phyloP scores from a whole-genome alignment of 2,329 filamentous ascomycete genomes.

The Colletotrichum orbiculare region DNA sequence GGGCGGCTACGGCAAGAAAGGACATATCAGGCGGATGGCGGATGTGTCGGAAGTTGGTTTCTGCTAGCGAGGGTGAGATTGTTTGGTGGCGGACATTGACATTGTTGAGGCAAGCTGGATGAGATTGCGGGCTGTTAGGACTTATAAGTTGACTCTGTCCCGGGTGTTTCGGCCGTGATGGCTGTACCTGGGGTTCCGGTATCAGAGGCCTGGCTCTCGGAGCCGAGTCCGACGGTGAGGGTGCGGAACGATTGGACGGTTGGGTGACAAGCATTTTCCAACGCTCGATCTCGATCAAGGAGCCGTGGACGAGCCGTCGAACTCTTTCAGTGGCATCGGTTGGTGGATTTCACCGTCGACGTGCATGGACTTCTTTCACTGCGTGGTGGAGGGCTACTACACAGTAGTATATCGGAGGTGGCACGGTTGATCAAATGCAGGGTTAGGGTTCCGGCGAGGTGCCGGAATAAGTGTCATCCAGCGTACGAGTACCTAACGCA shows the following conservation, averaged over 20 bases:
- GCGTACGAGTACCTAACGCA: background rate
- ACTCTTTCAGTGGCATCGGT: slow-evolving; percentile 23
- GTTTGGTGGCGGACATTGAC: slow-evolving; percentile 11
- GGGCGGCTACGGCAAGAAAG: slow-evolving; percentile 8
- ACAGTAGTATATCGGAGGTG: slow-evolving; percentile 22
- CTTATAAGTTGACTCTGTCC: background rate
- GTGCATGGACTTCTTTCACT: slow-evolving; percentile 28
- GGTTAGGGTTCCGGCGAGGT: slow-evolving; percentile 25
- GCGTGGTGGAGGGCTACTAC: slow-evolving; percentile 2
- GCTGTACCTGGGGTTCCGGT: slow-evolving; percentile 1
- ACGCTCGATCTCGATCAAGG: slow-evolving; percentile 32
- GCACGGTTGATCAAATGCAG: slow-evolving; percentile 11
- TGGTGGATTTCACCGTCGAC: slow-evolving; percentile 27
- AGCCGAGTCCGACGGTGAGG: slow-evolving; percentile 16
- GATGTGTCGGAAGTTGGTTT: slow-evolving; percentile 33
- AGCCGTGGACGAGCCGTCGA: slow-evolving; percentile 12
- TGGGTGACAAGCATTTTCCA: slow-evolving; percentile 1
- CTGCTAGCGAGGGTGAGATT: slow-evolving; percentile 9
- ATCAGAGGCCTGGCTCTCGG: background rate
- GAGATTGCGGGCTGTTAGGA: slow-evolving; percentile 13
- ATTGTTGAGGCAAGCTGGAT: slow-evolving; percentile 1
- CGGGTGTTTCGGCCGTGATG: slow-evolving; percentile 14
- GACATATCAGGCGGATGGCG: slow-evolving; percentile 22
- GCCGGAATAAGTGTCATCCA: slow-evolving; percentile 6
- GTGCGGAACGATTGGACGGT: slow-evolving; percentile 17